Conservation (phyloP, 208 protist species). For the Crithidia sp. region DNA sequence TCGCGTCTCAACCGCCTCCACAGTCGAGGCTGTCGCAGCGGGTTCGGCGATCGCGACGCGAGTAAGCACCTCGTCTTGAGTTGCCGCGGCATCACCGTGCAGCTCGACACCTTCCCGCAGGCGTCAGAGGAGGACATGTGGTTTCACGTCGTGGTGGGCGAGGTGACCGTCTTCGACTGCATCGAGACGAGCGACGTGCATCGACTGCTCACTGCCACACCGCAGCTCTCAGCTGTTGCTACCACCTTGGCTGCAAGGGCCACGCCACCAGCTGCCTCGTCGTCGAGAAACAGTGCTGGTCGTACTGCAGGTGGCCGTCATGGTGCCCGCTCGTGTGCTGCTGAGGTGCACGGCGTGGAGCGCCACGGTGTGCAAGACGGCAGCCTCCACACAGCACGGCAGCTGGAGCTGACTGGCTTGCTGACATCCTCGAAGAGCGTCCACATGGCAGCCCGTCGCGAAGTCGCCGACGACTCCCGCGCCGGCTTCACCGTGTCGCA, state of each 20-base stretch:
- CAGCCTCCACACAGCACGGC: not conserved
- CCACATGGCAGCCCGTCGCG: slow-evolving; percentile 6
- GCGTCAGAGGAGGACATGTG: slow-evolving; percentile 47
- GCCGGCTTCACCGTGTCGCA: slow-evolving; percentile 20
- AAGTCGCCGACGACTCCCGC: slow-evolving; percentile 19
- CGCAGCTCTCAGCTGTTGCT: slow-evolving; percentile 9
- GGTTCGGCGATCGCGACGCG: slow-evolving; percentile 44
- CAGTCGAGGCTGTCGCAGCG: slow-evolving; percentile 30
- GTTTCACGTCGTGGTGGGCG: slow-evolving; percentile 46
- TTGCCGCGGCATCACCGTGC: slow-evolving; percentile 50
- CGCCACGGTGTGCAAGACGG: not conserved
- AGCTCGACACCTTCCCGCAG: slow-evolving; percentile 52
- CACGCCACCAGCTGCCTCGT: not conserved
- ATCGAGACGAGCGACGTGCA: slow-evolving; percentile 59
- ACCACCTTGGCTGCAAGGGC: not conserved
- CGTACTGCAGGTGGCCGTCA: not conserved
- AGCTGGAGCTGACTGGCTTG: slow-evolving; percentile 36
- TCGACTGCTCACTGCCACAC: slow-evolving; percentile 52
- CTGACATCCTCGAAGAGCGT: slow-evolving; percentile 36
- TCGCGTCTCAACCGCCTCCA: slow-evolving; percentile 26
- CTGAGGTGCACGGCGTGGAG: not conserved
- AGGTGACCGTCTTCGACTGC: slow-evolving; percentile 62
- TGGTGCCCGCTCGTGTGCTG: not conserved
- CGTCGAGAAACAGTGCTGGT: not conserved
- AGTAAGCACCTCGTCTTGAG: slow-evolving; percentile 60